Base-by-base conservation (phyloP, 306 rosid species). In the Cucumis sativus region DNA sequence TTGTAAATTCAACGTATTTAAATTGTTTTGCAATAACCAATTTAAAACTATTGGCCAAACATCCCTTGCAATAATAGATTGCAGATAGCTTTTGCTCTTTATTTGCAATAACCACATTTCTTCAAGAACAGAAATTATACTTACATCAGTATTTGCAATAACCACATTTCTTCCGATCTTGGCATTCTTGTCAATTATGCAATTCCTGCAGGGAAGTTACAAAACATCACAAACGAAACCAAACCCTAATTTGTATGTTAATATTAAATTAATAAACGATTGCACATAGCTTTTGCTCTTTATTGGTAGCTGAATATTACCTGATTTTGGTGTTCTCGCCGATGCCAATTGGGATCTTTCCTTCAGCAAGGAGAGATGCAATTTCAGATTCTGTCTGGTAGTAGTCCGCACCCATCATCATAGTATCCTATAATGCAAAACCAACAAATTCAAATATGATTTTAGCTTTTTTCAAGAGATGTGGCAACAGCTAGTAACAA, bases 351-450 rank as follows among this genome's bases (percentile, higher is more conserved):
- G 99, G 99, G 84, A 92, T 95, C 83, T 88, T 91, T 77, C 97
- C 97, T 62, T 86, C 86, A 14, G 97, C 93, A 68, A 90, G 86
- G 67, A 86, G 83, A 65, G 91, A 92, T 12, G 92, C 93, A 84
- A 95, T 89, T 88, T 95, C 99, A 33, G 89, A 28, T 69, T 95
- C 99, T 0, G 99, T 95, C 85, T 95, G 99, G 87, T 95, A 95
- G 80, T 92, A 95, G 64, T 95, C 99, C 61, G 99, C 97, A 72
- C 99, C 99, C 97, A 95, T 95, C 99, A 95, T 89, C 98, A 95
- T 92, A 33, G 99, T 92, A 80, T 92, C 98, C 99, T 95, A 84
- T 7, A 25, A 71, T 25, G 20, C 41, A 71, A 71, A 69, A 86
- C 45, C 58, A 25, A 10, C 54, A 80, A 79, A 63, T 59, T 45